These are phyloP conservation scores for Tausonia pullulans DNA, from an alignment of 1,284 basidiomycete species.

Conservation along the genomic window DNA sequence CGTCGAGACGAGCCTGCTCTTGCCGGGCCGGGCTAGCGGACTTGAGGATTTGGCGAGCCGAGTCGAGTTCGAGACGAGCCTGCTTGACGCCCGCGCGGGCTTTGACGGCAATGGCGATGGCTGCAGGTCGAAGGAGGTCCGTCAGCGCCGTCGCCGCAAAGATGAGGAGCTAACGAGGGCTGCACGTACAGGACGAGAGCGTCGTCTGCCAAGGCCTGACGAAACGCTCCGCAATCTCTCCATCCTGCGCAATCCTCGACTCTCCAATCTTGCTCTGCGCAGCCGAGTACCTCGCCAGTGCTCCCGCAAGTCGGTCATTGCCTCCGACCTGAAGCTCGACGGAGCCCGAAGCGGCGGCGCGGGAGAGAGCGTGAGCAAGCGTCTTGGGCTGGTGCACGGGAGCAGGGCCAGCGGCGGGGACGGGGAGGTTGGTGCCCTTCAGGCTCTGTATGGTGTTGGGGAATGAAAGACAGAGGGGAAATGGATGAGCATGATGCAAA, in stretches of 20 bases:
- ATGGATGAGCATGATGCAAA: background rate
- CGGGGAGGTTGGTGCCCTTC: constrained; percentile 67
- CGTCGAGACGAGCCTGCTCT: constrained; percentile 68
- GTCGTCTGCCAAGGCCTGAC: constrained; percentile 86
- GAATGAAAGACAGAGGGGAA: background rate
- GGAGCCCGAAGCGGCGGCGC: constrained; percentile 64
- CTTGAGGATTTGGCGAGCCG: constrained; percentile 62
- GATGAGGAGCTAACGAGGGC: no score
- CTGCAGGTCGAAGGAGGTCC: constrained; percentile 39
- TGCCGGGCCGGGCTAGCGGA: constrained; percentile 58
- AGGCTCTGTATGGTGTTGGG: background rate
- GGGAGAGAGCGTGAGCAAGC: constrained; percentile 80
- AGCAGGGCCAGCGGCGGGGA: constrained; percentile 48
- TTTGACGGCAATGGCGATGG: constrained; percentile 77
- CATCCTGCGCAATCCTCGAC: background rate
- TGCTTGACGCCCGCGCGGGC: constrained; percentile 75
- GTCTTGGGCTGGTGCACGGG: constrained; percentile 71
- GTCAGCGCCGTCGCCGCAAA: no score
- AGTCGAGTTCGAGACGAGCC: constrained; percentile 66
- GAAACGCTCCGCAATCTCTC: constrained; percentile 57
- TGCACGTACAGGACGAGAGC: constrained; percentile 30
- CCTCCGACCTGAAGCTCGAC: constrained; percentile 44
- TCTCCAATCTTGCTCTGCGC: constrained; percentile 61
- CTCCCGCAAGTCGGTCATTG: constrained; percentile 58
- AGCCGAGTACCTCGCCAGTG: constrained; percentile 63